phyloP scores from a whole-genome alignment of 441 rosid genomes.

The Eutrema salsugineum region DNA sequence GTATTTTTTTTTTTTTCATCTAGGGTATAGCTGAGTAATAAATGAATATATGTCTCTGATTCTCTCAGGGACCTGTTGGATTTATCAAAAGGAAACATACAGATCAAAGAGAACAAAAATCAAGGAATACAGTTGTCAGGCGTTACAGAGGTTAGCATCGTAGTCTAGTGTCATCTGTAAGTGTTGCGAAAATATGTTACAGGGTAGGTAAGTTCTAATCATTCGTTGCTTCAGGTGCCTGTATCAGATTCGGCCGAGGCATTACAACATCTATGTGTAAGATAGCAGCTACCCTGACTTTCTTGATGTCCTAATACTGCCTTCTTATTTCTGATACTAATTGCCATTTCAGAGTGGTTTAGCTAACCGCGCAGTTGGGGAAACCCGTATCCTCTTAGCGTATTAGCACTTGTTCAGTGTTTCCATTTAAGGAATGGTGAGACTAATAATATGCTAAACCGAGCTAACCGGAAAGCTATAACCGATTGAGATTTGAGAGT shows the following conservation, averaged over 20 bases:
- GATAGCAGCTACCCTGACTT: constrained; percentile 27
- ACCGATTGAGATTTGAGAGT: constrained; percentile 3
- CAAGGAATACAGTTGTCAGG: constrained; percentile 68
- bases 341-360: constrained; percentile 62
- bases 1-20: neutral
- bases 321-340: constrained; percentile 29
- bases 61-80: constrained; percentile 73
- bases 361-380: constrained; percentile 83
- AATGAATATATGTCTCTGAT: neutral
- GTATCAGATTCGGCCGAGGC: constrained; percentile 57
- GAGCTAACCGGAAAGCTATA: neutral
- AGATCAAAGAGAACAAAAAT: constrained; percentile 72
- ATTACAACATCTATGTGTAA: constrained; percentile 65
- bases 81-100: constrained; percentile 73
- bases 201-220: neutral
- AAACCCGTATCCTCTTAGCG: constrained; percentile 77
- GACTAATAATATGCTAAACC: neutral
- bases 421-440: neutral
- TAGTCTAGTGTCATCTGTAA: neutral
- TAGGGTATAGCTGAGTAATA: neutral
- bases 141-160: constrained; percentile 58
- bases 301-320: neutral
- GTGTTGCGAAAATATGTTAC: neutral
- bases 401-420: constrained; percentile 3
- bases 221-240: constrained; percentile 40